phyloP scores from a whole-genome alignment of 176 grass and related monocot species.

The Microstegium vimineum region DNA sequence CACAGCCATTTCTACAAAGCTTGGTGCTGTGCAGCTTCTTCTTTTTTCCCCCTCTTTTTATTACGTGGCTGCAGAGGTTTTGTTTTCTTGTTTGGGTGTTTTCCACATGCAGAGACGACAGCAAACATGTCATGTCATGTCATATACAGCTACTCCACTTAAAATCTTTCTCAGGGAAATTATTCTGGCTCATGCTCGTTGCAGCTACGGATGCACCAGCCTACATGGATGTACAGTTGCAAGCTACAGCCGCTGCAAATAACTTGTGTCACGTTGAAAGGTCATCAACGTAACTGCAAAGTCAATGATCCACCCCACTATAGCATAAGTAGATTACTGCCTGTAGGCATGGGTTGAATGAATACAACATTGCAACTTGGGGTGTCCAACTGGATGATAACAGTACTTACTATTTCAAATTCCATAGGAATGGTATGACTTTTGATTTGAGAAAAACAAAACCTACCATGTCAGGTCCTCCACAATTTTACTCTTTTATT shows the following conservation, averaged over 20 bases:
- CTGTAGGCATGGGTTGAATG: background rate
- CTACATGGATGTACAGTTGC: too few species aligned
- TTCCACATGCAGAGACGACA: background rate
- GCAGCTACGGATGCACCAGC: too few species aligned
- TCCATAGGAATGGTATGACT: background rate
- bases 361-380: background rate
- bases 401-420: background rate
- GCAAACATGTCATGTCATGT: background rate
- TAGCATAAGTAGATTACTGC: background rate
- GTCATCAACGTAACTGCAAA: background rate
- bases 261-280: too few species aligned
- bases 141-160: background rate
- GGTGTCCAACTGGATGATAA: background rate
- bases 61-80: background rate
- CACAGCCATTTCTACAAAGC: background rate
- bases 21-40: background rate
- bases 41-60: too few species aligned
- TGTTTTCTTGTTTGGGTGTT: background rate
- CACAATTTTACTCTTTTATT: background rate
- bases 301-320: background rate
- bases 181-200: too few species aligned
- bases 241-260: background rate
- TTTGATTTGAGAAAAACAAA: background rate
- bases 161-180: background rate
- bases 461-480: background rate